These are phyloP conservation scores for Sarcocystis neurona DNA, from an alignment of 169 alveolate genomes.

Conservation along the genomic window DNA sequence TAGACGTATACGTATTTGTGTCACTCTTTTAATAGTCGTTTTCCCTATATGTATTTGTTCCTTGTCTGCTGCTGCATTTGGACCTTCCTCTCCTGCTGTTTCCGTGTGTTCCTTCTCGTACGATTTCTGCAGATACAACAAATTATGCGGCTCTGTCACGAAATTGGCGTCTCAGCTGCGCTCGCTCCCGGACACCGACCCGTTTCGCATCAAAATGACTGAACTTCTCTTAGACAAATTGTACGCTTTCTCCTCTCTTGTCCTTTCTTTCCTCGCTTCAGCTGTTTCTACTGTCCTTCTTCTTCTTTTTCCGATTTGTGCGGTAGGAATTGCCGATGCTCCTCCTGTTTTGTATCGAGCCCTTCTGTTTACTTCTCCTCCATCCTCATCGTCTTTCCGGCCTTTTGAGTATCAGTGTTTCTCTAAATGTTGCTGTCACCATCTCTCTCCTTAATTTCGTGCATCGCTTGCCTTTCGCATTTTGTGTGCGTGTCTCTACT, in stretches of 20 bases:
- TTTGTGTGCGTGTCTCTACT: neutral
- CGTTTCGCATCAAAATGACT: slow-evolving; percentile 91
- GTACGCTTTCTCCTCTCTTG: slow-evolving; percentile 67
- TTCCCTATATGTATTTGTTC: neutral
- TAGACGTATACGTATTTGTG: no score
- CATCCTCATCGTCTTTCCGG: neutral
- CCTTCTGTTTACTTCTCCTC: neutral
- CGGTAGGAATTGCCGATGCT: neutral
- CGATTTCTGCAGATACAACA: slow-evolving; percentile 89
- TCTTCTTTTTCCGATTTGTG: neutral
- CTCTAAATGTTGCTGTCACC: neutral
- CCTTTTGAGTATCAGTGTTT: neutral
- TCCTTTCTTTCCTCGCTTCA: neutral
- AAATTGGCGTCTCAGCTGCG: slow-evolving; percentile 89
- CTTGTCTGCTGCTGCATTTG: neutral
- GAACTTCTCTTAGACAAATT: slow-evolving; percentile 91
- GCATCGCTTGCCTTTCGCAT: neutral
- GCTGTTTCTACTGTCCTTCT: no score
- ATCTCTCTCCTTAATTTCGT: neutral
- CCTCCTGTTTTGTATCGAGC: neutral
- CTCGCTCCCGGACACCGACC: slow-evolving; percentile 90
- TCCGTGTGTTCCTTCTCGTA: neutral
- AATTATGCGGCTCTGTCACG: slow-evolving; percentile 92
- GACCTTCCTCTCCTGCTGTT: neutral
- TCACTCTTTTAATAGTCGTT: no score